These are phyloP conservation scores for Kitagawia praeruptora DNA, from an alignment of 129 eudicot genomes.

Conservation along the genomic window DNA sequence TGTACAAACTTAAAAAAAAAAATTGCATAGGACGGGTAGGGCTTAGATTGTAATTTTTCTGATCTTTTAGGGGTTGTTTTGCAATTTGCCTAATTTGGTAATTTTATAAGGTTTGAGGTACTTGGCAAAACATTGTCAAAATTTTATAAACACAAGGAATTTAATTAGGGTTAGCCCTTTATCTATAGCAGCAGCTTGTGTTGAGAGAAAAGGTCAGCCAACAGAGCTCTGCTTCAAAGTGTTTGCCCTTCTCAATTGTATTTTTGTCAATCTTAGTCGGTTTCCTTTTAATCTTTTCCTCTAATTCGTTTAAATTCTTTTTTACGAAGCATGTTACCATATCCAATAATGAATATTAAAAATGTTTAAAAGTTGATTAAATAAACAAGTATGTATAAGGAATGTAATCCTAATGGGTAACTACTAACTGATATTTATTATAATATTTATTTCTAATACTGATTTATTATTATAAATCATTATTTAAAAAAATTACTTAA, in stretches of 20 bases:
- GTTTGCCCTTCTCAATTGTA: neutral
- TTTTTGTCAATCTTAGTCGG: neutral
- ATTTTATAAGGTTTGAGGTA: neutral
- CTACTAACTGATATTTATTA: neutral
- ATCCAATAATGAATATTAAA: too few species aligned
- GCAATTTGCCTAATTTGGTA: neutral
- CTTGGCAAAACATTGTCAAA: neutral
- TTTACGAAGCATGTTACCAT: neutral
- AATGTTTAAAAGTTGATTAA: too few species aligned
- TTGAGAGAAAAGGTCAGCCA: too few species aligned
- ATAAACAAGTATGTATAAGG: neutral
- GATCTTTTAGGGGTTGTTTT: neutral
- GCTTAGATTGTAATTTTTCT: neutral
- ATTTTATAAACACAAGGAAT: too few species aligned
- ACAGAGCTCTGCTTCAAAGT: neutral
- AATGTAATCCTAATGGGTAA: neutral
- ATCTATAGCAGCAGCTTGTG: too few species aligned
- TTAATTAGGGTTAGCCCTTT: too few species aligned
- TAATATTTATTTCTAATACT: neutral
- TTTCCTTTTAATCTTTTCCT: neutral
- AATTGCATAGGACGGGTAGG: too few species aligned
- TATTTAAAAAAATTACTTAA: neutral
- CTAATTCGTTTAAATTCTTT: neutral
- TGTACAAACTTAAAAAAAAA: too few species aligned
- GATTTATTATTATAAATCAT: neutral